Base-by-base conservation (phyloP, 768 basidiomycete genomes). In the Tylopilus balloui region DNA sequence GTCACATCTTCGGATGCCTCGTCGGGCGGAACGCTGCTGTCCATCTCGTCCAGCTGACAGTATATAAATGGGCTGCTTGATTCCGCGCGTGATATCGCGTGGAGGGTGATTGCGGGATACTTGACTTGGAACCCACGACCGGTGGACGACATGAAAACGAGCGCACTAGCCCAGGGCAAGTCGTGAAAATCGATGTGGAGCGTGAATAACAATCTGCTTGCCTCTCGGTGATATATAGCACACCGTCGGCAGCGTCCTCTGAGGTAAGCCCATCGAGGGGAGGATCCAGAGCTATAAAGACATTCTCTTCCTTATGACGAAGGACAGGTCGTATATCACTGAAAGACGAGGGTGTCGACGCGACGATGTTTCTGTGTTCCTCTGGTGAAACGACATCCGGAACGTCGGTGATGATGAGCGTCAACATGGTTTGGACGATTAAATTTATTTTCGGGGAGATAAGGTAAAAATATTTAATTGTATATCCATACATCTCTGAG, bases 101-200 rank as follows among this genome's bases (percentile, higher is more conserved):
- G 96, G 2, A 99, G 78, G 1, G 92, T 95, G 62, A 99, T 88
- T 6, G 85, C 74, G 10, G 90, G 92, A 66, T 95, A 98, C 49
- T 84, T 75, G 62, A 98, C 79, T 55, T 88, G 82, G 68, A 97
- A 86, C 14, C 91, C 92, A 37, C 73, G 72, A 14, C 83, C 83
- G 1, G 81, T 73, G 11, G 78, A 60, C 3, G 87, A 82, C 69
- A 88, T 78, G 77, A 89, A 95, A 3, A 80, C 80, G 32, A 96
- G 77, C 14, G 78, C 82, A 54, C 92, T 92, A n/a, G n/a, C n/a
- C n/a, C n/a, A n/a, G 58, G 10, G 51, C 27, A 6, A 23, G 23
- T 43, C 23, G 39, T 51, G 31, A 44, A 38, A 46, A 60, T 11
- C 4, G 37, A n/a, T 39, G 12, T 14, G 50, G 14, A 42, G 47